Evolutionary conservation across 2,329 filamentous ascomycete genomes (phyloP).

Genomic region (Xylogone sp.): DNA sequence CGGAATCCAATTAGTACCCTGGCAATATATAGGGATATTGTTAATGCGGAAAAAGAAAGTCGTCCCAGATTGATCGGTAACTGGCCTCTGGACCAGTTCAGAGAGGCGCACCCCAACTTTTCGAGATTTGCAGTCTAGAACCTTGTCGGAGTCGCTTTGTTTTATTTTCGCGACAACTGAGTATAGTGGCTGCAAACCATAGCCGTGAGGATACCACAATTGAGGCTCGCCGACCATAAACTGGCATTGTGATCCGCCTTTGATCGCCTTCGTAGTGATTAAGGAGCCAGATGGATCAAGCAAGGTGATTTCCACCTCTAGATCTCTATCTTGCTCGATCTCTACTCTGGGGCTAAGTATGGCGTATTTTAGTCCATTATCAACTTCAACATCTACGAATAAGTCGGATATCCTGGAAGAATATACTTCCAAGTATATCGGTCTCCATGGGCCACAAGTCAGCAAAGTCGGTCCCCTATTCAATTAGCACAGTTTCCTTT

Average conservation of each 20-base stretch:
- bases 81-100: constrained; percentile 31
- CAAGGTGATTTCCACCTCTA: background rate
- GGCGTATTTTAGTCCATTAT: background rate
- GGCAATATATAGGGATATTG: constrained; percentile 58
- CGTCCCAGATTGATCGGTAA: constrained; percentile 47
- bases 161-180: constrained; percentile 48
- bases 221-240: constrained; percentile 53
- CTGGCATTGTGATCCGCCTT: background rate
- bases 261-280: background rate
- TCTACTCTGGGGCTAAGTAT: background rate
- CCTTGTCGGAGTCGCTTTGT: constrained; percentile 29
- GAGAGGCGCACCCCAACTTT: constrained; percentile 51
- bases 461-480: constrained; percentile 54
- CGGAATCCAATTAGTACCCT: constrained; percentile 64
- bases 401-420: constrained; percentile 57
- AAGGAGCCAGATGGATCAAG: background rate
- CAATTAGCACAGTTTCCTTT: no score
- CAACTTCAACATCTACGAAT: background rate
- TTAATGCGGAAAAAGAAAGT: constrained; percentile 63
- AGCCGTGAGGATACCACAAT: constrained; percentile 72
- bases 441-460: constrained; percentile 66
- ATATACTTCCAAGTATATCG: constrained; percentile 65
- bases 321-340: background rate
- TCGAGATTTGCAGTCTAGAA: constrained; percentile 40
- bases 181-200: constrained; percentile 69